Percentiles rank a stretch among this genome's conserved stretches.
These are phyloP conservation scores for Sordariomycetes sp. DNA, from an alignment of 2,329 filamentous ascomycete genomes.

Conservation along the genomic window DNA sequence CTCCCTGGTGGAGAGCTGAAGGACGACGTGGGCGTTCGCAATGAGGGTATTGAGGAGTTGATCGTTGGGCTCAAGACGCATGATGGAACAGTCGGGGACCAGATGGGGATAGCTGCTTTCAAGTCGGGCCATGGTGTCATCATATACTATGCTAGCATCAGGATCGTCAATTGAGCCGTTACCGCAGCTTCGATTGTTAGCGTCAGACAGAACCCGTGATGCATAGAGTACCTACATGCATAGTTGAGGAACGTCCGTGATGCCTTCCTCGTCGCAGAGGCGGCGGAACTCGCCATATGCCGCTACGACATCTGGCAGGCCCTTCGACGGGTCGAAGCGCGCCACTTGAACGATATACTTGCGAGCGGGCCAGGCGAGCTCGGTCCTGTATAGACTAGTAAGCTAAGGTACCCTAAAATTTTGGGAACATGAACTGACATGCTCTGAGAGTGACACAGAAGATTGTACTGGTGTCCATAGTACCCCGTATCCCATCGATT, in stretches of 20 bases:
- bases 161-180: slow-evolving; percentile 78
- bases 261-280: slow-evolving; percentile 41
- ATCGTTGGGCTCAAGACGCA: slow-evolving; percentile 69
- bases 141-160: slow-evolving; percentile 63
- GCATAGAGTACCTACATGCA: slow-evolving; percentile 40
- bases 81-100: slow-evolving; percentile 59
- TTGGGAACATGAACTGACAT: slow-evolving; percentile 38
- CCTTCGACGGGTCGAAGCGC: slow-evolving; percentile 77
- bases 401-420: too few relatives aligned
- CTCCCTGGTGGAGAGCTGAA: slow-evolving; percentile 74
- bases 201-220: background rate
- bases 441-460: slow-evolving; percentile 47
- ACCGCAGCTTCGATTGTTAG: slow-evolving; percentile 39
- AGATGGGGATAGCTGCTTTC: slow-evolving; percentile 53
- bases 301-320: slow-evolving; percentile 68
- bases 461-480: slow-evolving; percentile 67
- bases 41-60: slow-evolving; percentile 72
- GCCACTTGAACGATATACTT: slow-evolving; percentile 75
- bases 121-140: slow-evolving; percentile 60
- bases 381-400: too few relatives aligned
- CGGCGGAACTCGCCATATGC: slow-evolving; percentile 66
- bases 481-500: slow-evolving; percentile 61
- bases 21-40: slow-evolving; percentile 60
- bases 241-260: slow-evolving; percentile 56
- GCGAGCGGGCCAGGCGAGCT: slow-evolving; percentile 47